A percentile compares a stretch with the other conserved stretches of the same genome.
Evolutionary conservation across 768 basidiomycete species (phyloP).

Genomic region (Pisolithus orientalis): DNA sequence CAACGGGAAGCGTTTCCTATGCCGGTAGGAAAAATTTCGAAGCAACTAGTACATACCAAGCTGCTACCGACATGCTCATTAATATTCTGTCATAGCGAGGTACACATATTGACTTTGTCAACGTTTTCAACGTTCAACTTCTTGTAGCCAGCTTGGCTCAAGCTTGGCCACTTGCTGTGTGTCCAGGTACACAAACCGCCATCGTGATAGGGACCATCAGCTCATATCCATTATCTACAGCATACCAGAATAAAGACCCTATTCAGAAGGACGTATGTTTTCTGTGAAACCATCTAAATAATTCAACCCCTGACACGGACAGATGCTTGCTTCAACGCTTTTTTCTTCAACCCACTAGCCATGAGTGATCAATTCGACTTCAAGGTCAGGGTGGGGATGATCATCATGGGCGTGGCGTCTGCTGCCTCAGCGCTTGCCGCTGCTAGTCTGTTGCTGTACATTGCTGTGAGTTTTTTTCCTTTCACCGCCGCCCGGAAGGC

Average conservation of each 20-base stretch:
- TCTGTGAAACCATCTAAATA: background rate
- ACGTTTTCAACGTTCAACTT: background rate
- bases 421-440: constrained; percentile 26
- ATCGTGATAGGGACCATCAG: no score
- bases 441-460: constrained; percentile 3
- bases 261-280: no score
- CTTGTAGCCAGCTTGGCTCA: background rate
- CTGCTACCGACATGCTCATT: no score
- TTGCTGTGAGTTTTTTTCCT: constrained; percentile 16
- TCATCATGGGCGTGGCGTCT: constrained; percentile 25
- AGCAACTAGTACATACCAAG: background rate
- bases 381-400: background rate
- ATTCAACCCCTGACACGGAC: background rate
- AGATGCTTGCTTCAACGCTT: background rate
- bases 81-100: background rate
- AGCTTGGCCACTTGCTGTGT: no score
- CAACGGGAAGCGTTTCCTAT: constrained; percentile 25
- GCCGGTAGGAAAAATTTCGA: background rate
- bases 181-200: no score
- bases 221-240: no score
- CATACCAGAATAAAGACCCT: no score
- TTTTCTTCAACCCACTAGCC: background rate
- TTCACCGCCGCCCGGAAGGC: no score
- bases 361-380: constrained; percentile 10
- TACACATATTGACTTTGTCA: background rate